Evolutionary conservation across 495 filamentous ascomycete genomes (phyloP).

Genomic region (Amphirosellinia nigrospora): DNA sequence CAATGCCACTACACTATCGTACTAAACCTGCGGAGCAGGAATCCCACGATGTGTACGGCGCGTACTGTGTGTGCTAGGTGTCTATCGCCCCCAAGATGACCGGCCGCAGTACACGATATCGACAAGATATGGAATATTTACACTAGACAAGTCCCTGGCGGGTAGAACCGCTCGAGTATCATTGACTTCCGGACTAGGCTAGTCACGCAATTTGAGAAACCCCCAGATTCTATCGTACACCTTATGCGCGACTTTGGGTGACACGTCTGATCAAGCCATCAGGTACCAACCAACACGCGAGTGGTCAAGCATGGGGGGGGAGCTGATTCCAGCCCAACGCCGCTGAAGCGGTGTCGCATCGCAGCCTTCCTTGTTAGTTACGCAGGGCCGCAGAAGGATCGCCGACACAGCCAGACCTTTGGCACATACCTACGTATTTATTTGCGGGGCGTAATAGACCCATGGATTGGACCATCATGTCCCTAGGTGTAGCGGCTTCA

Average conservation of each 20-base stretch:
- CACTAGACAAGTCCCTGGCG: neutral
- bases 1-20: slow-evolving; percentile 4
- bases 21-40: neutral
- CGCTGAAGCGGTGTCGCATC: slow-evolving; percentile 38
- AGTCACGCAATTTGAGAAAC: slow-evolving; percentile 3
- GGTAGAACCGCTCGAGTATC: slow-evolving; percentile 18
- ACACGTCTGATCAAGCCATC: slow-evolving; percentile 35
- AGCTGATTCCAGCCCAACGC: slow-evolving; percentile 43
- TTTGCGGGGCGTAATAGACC: slow-evolving; percentile 23
- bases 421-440: slow-evolving; percentile 23
- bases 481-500: slow-evolving; percentile 15
- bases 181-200: neutral
- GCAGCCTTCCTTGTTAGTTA: slow-evolving; percentile 37
- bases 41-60: neutral
- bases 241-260: slow-evolving; percentile 17
- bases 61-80: slow-evolving; percentile 22
- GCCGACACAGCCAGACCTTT: slow-evolving; percentile 39
- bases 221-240: slow-evolving; percentile 13
- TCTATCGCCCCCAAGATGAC: slow-evolving; percentile 10
- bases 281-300: slow-evolving; percentile 44
- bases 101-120: neutral
- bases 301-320: slow-evolving; percentile 27
- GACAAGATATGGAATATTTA: neutral
- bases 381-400: slow-evolving; percentile 43
- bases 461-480: slow-evolving; percentile 20